Conservation (phyloP, 306 rosid genomes). For the Hippophae rhamnoides region DNA sequence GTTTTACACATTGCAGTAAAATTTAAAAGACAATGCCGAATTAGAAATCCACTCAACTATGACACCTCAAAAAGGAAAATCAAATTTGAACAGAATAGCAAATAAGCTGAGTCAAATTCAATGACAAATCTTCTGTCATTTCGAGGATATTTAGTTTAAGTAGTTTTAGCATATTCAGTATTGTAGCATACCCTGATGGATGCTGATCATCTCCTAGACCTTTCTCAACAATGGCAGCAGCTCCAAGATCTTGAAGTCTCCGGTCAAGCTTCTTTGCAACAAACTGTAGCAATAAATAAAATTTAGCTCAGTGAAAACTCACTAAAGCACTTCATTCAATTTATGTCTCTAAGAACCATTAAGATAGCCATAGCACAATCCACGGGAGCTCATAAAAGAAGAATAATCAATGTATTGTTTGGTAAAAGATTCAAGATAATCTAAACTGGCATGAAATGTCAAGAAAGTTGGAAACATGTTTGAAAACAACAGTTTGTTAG, state of each 20-base stretch:
- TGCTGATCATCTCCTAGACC: constrained; percentile 98
- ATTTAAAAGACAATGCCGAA: no score
- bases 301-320: not conserved
- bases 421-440: no score
- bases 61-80: constrained; percentile 9
- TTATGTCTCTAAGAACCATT: no score
- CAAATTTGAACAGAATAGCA: not conserved
- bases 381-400: no score
- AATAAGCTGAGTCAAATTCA: constrained; percentile 9
- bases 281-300: constrained; percentile 41
- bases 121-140: constrained; percentile 10
- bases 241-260: constrained; percentile 80
- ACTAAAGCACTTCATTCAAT: not conserved
- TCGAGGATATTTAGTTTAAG: constrained; percentile 10
- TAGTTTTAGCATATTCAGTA: constrained; percentile 3
- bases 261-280: constrained; percentile 94
- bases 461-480: no score
- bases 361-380: no score
- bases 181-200: constrained; percentile 66
- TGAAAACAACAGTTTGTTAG: no score
- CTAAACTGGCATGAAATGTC: no score
- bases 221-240: constrained; percentile 49
- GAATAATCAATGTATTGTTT: no score
- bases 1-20: not conserved
- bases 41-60: not conserved